These are phyloP conservation scores for Colletotrichum sp. DNA, from an alignment of 2,329 filamentous ascomycete genomes.

Conservation along the genomic window DNA sequence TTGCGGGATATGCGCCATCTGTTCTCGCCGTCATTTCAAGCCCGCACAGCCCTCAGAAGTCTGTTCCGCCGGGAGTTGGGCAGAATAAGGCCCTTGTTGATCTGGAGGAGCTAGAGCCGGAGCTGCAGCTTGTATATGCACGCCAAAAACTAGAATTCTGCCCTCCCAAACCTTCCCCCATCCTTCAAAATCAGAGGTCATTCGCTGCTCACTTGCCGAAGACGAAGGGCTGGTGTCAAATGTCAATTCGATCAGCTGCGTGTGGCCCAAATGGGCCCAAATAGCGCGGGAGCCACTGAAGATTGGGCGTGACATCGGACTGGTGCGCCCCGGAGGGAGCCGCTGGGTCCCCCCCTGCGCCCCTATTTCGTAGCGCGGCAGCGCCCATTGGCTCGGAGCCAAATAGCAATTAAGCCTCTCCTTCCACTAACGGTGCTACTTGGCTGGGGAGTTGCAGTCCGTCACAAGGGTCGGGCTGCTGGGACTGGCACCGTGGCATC, in stretches of 20 bases:
- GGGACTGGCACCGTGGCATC: neutral
- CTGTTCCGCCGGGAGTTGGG: neutral
- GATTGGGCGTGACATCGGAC: slow-evolving; percentile 6
- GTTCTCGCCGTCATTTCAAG: slow-evolving; percentile 6
- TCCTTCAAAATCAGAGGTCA: neutral
- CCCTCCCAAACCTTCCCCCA: neutral
- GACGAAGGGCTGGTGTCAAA: neutral
- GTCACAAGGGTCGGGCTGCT: slow-evolving; percentile 10
- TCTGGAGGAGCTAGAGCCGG: neutral
- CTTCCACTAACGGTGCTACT: slow-evolving; percentile 14
- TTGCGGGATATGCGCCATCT: neutral
- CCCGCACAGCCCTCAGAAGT: neutral
- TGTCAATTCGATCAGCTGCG: slow-evolving; percentile 8
- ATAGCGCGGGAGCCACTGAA: slow-evolving; percentile 3
- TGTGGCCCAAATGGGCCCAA: neutral
- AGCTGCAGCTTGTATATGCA: neutral
- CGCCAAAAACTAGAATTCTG: neutral
- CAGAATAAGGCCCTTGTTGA: neutral
- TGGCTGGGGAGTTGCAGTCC: slow-evolving; percentile 7
- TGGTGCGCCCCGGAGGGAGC: slow-evolving; percentile 6
- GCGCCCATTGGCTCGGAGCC: slow-evolving; percentile 17
- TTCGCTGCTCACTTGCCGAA: neutral
- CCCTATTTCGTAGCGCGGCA: slow-evolving; percentile 1
- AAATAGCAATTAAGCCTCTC: slow-evolving; percentile 20
- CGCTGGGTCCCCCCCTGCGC: slow-evolving; percentile 1